Percentiles rank a stretch among this genome's conserved stretches.
These are phyloP conservation scores for Coffea humblotiana DNA, from an alignment of 305 asterid genomes.

Conservation along the genomic window DNA sequence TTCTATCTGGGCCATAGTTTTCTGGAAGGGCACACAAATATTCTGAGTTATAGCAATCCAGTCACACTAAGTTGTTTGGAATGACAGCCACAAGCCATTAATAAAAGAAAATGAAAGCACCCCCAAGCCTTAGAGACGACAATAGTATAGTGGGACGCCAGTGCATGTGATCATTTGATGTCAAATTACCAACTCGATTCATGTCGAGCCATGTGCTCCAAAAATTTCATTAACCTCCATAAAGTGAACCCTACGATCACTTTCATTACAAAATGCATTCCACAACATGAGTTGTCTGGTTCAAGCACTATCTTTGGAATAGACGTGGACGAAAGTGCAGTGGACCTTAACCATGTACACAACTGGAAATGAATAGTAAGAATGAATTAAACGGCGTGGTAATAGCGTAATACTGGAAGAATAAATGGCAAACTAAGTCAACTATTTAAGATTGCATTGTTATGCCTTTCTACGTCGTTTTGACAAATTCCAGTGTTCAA, in stretches of 20 bases:
- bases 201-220: background rate
- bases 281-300: background rate
- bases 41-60: background rate
- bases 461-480: too few species aligned
- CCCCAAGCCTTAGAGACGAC: too few species aligned
- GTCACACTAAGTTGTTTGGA: too few species aligned
- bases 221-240: background rate
- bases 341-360: background rate
- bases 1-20: constrained; percentile 74
- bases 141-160: too few species aligned
- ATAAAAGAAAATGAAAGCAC: too few species aligned
- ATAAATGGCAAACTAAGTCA: too few species aligned
- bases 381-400: background rate
- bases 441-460: too few species aligned
- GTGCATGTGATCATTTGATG: background rate
- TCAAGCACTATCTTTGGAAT: background rate
- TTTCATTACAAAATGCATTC: background rate
- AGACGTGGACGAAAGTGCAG: background rate
- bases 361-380: background rate
- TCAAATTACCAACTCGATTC: background rate
- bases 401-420: too few species aligned
- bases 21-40: constrained; percentile 34
- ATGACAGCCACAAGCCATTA: too few species aligned
- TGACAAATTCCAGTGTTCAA: too few species aligned
- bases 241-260: background rate